Conservation (phyloP, 306 rosid species). For the Pterocarpus santalinus region DNA sequence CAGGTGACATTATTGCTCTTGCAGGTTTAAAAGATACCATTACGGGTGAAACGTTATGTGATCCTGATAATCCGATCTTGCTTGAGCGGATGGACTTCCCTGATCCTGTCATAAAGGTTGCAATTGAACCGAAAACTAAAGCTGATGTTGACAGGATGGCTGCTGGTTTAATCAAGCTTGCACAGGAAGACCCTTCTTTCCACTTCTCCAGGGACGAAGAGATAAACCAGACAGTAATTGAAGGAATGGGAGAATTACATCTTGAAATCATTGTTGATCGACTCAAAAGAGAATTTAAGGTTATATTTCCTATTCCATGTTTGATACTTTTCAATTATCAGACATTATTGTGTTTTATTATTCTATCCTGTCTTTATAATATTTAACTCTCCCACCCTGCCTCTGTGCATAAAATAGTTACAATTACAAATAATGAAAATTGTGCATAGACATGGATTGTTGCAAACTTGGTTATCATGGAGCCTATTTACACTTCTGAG, state of each 20-base stretch:
- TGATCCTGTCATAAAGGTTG: slow-evolving; percentile 98
- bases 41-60: slow-evolving; percentile 93
- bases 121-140: slow-evolving; percentile 98
- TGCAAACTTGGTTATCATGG: slow-evolving; percentile 9
- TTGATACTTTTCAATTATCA: slow-evolving; percentile 12
- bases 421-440: slow-evolving; percentile 14
- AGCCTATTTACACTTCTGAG: slow-evolving; percentile 14
- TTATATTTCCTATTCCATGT: slow-evolving; percentile 43
- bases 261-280: slow-evolving; percentile 97
- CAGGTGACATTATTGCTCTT: slow-evolving; percentile 93
- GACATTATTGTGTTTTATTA: slow-evolving; percentile 22
- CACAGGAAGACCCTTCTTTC: slow-evolving; percentile 99
- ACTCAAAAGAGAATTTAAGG: slow-evolving; percentile 97
- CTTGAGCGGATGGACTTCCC: slow-evolving; percentile 99
- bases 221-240: slow-evolving; percentile 96
- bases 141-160: slow-evolving; percentile 98
- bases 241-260: slow-evolving; percentile 99
- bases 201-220: slow-evolving; percentile 98
- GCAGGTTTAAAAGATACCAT: slow-evolving; percentile 95
- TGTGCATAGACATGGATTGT: neutral
- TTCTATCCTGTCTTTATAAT: slow-evolving; percentile 8
- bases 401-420: slow-evolving; percentile 16
- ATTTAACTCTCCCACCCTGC: slow-evolving; percentile 1
- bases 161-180: slow-evolving; percentile 86
- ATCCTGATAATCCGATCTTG: slow-evolving; percentile 74